Evolutionary conservation across 2,329 filamentous ascomycete species (phyloP).

Genomic region (Aureobasidium melanogenum): DNA sequence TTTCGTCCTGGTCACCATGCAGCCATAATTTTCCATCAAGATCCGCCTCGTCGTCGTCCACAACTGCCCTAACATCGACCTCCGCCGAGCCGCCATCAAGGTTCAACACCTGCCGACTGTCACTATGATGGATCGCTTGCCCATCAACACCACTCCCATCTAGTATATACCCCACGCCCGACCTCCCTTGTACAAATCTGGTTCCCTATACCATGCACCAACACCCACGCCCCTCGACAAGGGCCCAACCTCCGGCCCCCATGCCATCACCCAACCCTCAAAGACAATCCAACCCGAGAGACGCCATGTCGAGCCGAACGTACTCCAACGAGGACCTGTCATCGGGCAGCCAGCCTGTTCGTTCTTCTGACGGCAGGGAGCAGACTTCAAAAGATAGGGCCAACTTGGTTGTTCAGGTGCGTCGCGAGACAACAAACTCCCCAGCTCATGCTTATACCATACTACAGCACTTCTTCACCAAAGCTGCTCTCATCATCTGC

Average conservation of each 20-base stretch:
- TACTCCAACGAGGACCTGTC: slow-evolving; percentile 34
- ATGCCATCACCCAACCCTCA: slow-evolving; percentile 64
- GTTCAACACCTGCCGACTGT: slow-evolving; percentile 10
- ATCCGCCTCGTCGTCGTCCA: background rate
- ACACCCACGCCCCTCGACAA: slow-evolving; percentile 67
- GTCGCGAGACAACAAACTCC: background rate
- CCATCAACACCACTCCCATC: background rate
- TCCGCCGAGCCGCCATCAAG: slow-evolving; percentile 8
- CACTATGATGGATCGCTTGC: slow-evolving; percentile 12
- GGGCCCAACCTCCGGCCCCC: slow-evolving; percentile 63
- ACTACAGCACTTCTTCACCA: slow-evolving; percentile 76
- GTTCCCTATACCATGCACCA: slow-evolving; percentile 62
- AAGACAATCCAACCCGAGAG: slow-evolving; percentile 64
- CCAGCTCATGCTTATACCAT: background rate
- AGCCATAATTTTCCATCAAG: background rate
- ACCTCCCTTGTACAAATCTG: background rate
- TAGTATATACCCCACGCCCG: slow-evolving; percentile 1
- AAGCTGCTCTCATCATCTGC: slow-evolving; percentile 74
- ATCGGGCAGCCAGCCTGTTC: slow-evolving; percentile 17
- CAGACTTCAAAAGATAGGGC: slow-evolving; percentile 58
- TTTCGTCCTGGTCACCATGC: background rate
- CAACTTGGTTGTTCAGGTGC: slow-evolving; percentile 72
- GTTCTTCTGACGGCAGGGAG: slow-evolving; percentile 27
- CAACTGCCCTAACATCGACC: background rate
- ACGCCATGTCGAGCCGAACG: slow-evolving; percentile 44